Evolutionary conservation across 495 filamentous ascomycete species (phyloP).

Genomic region (Penicillium herquei): DNA sequence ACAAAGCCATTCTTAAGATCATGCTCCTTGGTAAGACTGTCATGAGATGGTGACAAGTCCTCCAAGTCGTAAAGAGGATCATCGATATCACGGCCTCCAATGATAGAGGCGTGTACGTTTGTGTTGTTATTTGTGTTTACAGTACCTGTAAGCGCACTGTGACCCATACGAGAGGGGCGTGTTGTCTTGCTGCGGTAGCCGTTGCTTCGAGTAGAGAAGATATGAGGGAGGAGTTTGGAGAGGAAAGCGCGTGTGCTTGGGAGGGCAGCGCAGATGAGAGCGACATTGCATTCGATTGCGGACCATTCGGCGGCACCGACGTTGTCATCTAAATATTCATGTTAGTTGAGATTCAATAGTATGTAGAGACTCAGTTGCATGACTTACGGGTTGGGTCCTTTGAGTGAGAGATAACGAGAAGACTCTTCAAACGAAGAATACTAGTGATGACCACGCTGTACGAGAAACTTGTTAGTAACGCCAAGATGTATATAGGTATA

Average conservation of each 20-base stretch:
- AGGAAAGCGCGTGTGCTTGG: conserved; percentile 54
- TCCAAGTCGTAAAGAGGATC: conserved; percentile 22
- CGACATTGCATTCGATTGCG: conserved; percentile 54
- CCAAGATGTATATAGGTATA: not conserved
- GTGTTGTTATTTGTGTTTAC: conserved; percentile 6
- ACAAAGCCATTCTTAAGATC: conserved; percentile 1
- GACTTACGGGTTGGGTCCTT: conserved; percentile 47
- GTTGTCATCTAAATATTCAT: conserved; percentile 41
- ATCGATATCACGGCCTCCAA: conserved; percentile 12
- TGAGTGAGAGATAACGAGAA: conserved; percentile 40
- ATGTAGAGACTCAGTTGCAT: not conserved
- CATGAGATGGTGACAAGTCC: conserved; percentile 11
- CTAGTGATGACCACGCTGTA: conserved; percentile 53
- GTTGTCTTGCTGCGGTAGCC: conserved; percentile 27
- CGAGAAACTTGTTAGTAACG: conserved; percentile 9
- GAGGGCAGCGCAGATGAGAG: conserved; percentile 56
- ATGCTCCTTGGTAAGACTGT: conserved; percentile 7
- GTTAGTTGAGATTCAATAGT: not conserved
- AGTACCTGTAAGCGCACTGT: conserved; percentile 17
- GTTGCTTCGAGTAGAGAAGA: conserved; percentile 35
- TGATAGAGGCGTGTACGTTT: conserved; percentile 24
- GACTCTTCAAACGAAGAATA: conserved; percentile 51
- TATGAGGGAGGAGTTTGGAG: conserved; percentile 33
- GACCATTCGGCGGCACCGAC: conserved; percentile 56
- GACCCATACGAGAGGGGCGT: conserved; percentile 16